Base-by-base conservation (phyloP, 768 basidiomycete species). In the Russula dissimulans region DNA sequence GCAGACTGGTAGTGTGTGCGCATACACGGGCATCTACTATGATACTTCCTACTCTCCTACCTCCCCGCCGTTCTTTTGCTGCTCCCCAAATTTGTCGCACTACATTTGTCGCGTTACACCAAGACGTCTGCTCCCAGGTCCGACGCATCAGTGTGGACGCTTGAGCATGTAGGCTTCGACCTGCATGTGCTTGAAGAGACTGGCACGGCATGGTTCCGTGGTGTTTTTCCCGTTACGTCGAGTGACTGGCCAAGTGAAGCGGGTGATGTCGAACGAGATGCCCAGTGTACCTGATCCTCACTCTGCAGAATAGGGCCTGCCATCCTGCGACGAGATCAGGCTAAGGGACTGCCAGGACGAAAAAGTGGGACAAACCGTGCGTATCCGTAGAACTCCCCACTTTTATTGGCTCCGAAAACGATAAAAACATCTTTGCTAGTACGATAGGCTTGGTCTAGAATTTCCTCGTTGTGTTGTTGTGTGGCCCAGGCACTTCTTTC, bases 371-470 rank as follows among this genome's bases (percentile, higher is more conserved):
- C 76, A 61, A 72, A 92, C 85, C 80, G 83, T 11, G 91, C 94
- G 69, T 91, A 95, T 22, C 95, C 95, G 67, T 88, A 97, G 69
- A 97, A 98, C 71, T 92, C 91, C 39, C 95, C 93, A 58, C 88
- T 89, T 70, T 88, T 91, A 74, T 97, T 97, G 17, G 90, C 95
- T 39, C 93, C 82, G 67, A 97, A 97, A 59, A 98, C 84, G 46
- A 97, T 79, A 67, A 79, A 89, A 4, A 97, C 95, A 29, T 95
- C 89, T 64, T 81, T 79, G 63, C 87, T 87, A 3, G 92, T 97
- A n/a, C 94, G 84, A 71, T 78, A 98, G 0, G 95, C 95, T 70
- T 91, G 91, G 65, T 97, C 93, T 15, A 97, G 76, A 50, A 95
- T 84, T 9, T 82, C 83, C 72, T 97, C 92, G 67, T 95, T 97